Evolutionary conservation across 306 rosid genomes (phyloP).

Genomic region (Sicyos baderoa): DNA sequence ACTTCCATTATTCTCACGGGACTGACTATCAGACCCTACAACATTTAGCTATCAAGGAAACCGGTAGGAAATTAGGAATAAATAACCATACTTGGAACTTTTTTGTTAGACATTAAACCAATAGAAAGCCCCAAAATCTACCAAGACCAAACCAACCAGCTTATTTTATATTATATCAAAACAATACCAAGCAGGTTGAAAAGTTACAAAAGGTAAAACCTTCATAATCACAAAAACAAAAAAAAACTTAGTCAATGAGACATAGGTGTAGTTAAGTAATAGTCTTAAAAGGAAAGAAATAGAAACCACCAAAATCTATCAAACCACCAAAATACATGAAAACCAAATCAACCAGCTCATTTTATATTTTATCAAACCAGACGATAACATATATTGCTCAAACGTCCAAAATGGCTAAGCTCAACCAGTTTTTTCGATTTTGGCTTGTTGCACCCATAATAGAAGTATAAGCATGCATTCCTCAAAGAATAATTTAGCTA

Average conservation of each 20-base stretch:
- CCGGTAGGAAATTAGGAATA: no score
- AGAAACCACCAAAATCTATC: background rate
- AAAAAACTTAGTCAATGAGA: no score
- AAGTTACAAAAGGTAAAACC: no score
- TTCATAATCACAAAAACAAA: no score
- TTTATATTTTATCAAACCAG: background rate
- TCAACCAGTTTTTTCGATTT: background rate
- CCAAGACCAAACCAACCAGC: background rate
- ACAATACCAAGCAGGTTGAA: no score
- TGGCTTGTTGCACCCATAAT: background rate
- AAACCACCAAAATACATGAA: background rate
- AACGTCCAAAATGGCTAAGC: background rate
- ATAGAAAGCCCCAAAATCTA: background rate
- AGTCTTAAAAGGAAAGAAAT: no score
- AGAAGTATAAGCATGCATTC: background rate
- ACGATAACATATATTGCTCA: background rate
- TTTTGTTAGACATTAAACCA: background rate
- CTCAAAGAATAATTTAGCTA: conserved; percentile 23
- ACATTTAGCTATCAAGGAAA: no score
- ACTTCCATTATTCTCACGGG: no score
- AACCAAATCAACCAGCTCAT: background rate
- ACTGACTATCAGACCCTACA: no score
- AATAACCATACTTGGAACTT: no score
- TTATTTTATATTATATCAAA: background rate
- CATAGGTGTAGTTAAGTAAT: no score